A percentile compares a stretch with the other conserved stretches of the same genome.
Conservation (phyloP, 1,284 basidiomycete genomes). For the Rhodotorula glutinis region DNA sequence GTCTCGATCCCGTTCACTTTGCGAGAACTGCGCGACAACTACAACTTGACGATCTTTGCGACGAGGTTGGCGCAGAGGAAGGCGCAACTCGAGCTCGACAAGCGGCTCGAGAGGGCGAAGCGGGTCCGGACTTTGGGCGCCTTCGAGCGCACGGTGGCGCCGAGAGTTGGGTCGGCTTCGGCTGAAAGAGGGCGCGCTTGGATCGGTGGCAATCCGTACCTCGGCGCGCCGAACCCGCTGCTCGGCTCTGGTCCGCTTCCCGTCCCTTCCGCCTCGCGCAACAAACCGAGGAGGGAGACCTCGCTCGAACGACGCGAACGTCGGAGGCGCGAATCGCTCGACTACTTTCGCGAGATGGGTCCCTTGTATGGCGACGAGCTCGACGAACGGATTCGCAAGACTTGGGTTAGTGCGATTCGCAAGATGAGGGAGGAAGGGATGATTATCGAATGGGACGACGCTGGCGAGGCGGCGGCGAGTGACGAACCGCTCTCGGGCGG, state of each 20-base stretch:
- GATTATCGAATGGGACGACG: slow-evolving; percentile 7
- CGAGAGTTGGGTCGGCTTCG: background rate
- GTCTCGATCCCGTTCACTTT: slow-evolving; percentile 22
- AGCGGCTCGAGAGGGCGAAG: slow-evolving; percentile 45
- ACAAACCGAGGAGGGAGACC: background rate
- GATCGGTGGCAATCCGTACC: background rate
- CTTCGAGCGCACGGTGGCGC: background rate
- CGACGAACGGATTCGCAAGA: slow-evolving; percentile 3
- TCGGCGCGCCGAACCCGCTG: slow-evolving; percentile 3
- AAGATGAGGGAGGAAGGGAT: slow-evolving; percentile 13
- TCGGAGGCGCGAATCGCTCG: background rate
- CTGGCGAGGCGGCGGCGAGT: background rate
- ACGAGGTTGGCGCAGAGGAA: slow-evolving; percentile 24
- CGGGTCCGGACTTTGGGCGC: slow-evolving; percentile 44
- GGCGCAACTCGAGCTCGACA: slow-evolving; percentile 41
- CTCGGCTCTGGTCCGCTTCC: background rate
- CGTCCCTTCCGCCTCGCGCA: no score
- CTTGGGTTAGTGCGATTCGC: slow-evolving; percentile 18
- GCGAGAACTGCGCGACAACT: slow-evolving; percentile 1
- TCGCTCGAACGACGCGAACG: background rate
- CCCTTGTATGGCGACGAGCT: slow-evolving; percentile 7
- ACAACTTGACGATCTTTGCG: slow-evolving; percentile 19
- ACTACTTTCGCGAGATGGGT: background rate
- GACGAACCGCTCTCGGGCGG: no score
- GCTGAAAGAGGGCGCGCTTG: background rate